Evolutionary conservation across 2,329 filamentous ascomycete genomes (phyloP).

Genomic region (Clonostachys rhizophaga): DNA sequence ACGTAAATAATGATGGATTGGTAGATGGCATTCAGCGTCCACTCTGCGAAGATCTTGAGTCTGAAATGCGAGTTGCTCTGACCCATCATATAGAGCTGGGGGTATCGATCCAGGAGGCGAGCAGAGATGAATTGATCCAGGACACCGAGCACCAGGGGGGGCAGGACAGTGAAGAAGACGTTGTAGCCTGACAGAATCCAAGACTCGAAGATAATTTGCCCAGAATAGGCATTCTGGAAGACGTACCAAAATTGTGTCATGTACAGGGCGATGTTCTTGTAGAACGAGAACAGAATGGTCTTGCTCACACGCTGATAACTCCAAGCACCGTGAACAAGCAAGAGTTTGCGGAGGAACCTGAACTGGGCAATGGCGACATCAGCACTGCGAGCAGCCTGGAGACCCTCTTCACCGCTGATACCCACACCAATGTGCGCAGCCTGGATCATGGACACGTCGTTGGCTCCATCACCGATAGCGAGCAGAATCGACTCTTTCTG

Average conservation of each 20-base stretch:
- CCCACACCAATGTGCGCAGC: conserved; percentile 96
- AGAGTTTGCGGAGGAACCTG: conserved; percentile 86
- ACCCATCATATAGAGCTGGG: conserved; percentile 89
- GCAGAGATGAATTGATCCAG: conserved; percentile 98
- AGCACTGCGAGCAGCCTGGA: conserved; percentile 91
- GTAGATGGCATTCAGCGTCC: conserved; percentile 93
- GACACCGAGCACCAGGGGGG: conserved; percentile 90
- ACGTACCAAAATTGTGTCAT: conserved; percentile 99
- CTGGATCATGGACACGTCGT: conserved; percentile 99
- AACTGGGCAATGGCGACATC: conserved; percentile 97
- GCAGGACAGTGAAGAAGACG: conserved; percentile 93
- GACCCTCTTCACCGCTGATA: conserved; percentile 94
- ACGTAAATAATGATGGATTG: conserved; percentile 94
- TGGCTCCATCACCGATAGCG: conserved; percentile 94
- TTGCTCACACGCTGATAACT: conserved; percentile 96
- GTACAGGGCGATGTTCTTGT: conserved; percentile 98
- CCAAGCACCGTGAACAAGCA: conserved; percentile 95
- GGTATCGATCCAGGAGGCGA: conserved; percentile 87
- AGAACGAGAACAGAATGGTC: conserved; percentile 97
- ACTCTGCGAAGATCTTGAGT: conserved; percentile 85
- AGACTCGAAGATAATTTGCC: conserved; percentile 96
- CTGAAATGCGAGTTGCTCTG: conserved; percentile 94
- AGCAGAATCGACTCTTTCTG: conserved; percentile 88
- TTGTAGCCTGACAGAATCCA: conserved; percentile 99
- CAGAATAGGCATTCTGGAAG: conserved; percentile 97